A percentile compares a stretch with the other conserved stretches of the same genome.
Conservation (phyloP, 257 asterid genomes). For the Forsythia viridissima region DNA sequence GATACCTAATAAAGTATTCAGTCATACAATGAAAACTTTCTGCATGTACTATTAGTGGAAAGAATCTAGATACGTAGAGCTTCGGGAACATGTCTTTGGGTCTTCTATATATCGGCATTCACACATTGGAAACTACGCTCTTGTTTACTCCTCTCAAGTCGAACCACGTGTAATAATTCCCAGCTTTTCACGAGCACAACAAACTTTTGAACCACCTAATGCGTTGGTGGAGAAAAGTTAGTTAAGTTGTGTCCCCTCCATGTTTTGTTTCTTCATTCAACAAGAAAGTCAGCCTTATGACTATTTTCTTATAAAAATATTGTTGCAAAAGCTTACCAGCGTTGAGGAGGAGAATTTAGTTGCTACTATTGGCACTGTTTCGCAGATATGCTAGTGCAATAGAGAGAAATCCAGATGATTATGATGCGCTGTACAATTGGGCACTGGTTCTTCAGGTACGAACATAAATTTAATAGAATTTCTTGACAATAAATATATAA, state of each 20-base stretch:
- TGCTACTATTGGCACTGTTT: slow-evolving; percentile 23
- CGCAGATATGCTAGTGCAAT: slow-evolving; percentile 91
- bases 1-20: neutral
- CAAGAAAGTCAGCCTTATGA: neutral
- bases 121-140: neutral
- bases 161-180: neutral
- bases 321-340: slow-evolving; percentile 15
- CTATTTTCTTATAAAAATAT: neutral
- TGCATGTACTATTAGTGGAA: neutral
- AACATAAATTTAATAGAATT: slow-evolving; percentile 15
- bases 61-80: neutral
- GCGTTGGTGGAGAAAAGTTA: neutral
- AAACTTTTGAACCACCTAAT: neutral
- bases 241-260: neutral
- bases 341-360: slow-evolving; percentile 20
- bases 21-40: neutral
- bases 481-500: neutral
- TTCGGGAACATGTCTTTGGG: neutral
- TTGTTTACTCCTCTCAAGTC: neutral
- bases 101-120: neutral
- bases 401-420: slow-evolving; percentile 92
- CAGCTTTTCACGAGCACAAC: neutral
- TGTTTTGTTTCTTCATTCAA: neutral
- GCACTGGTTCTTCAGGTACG: slow-evolving; percentile 97
- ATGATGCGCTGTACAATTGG: slow-evolving; percentile 98